Conservation (phyloP, 352 stramenopile genomes). For the Phytophthora kernoviae region DNA sequence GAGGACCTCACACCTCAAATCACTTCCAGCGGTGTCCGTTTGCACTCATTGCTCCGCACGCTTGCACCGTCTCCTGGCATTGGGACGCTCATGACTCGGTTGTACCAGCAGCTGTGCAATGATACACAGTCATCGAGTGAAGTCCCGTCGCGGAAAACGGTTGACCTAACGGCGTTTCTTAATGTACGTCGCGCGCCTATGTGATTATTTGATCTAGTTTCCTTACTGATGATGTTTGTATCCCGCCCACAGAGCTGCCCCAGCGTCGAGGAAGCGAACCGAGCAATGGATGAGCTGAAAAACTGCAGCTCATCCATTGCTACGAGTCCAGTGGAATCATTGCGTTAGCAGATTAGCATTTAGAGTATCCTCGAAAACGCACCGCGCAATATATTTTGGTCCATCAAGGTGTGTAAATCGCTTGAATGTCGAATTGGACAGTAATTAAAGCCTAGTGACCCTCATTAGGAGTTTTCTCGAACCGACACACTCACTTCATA, state of each 20-base stretch:
- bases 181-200: conserved; percentile 43
- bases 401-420: too few species aligned
- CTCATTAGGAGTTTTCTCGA: too few species aligned
- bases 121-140: conserved; percentile 24
- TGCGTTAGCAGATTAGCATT: conserved; percentile 62
- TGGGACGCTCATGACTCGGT: conserved; percentile 73
- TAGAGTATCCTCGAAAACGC: too few species aligned
- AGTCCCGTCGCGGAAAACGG: conserved; percentile 52
- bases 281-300: conserved; percentile 76
- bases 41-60: conserved; percentile 71
- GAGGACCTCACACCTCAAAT: conserved; percentile 65
- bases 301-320: conserved; percentile 84
- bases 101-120: conserved; percentile 71
- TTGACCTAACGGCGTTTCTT: conserved; percentile 67
- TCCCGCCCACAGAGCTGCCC: conserved; percentile 67
- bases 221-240: conserved; percentile 7
- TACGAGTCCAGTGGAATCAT: conserved; percentile 83
- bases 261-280: conserved; percentile 66
- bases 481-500: too few species aligned
- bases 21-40: conserved; percentile 50
- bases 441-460: too few species aligned
- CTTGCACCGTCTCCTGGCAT: conserved; percentile 62
- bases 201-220: neutral
- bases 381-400: too few species aligned
- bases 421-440: too few species aligned